Evolutionary conservation across 169 alveolate genomes (phyloP), one percentile per base, ranked within the genome.

Genomic region (Haemoproteus tartakovskyi): DNA sequence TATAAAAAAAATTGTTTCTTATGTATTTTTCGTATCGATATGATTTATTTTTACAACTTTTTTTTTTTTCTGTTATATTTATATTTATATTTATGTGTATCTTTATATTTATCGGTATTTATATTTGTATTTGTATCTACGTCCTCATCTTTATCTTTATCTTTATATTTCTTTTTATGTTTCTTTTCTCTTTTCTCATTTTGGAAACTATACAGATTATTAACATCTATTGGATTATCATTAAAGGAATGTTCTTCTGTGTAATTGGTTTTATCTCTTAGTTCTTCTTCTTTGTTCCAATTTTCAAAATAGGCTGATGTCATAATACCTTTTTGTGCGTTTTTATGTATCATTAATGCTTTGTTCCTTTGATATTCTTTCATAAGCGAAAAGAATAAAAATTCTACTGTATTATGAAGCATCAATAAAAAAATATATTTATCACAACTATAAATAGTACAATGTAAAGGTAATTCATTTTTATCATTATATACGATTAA

Each of bases 361-460:
- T 36, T 5, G 16, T 61, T 18, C 16, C 3, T 2, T 22, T 50
- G 12, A n/a, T n/a, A 19, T 16, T 14, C 5, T 22, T 56, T 24
- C 8, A 56, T 19, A 11, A 19, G 14, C 6, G 21, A 30, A 37
- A 54, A 70, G 46, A 70, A 70, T 18, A 70, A 4, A 57, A 46
- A 70, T 26, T 70, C 84, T 2, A 70, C 38, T 6, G 84, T 70
- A 29, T 70, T 70, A 24, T 70, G 84, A n/a, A 70, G 56, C 1
- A 70, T 51, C 18, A 70, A 46, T 6, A 70, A 18, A 41, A 70
- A 70, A 29, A 70, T 56, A 37, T 70, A 70, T 14, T 24, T 6
- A 37, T 70, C 78, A 11, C 78, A 56, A 11, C 47, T 57, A 26
- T 70, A 70, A 3, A 70, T 1, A 1, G 84, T 70, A 14, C 84